Base-by-base conservation (phyloP, 768 basidiomycete species). In the Tricholomella constricta region DNA sequence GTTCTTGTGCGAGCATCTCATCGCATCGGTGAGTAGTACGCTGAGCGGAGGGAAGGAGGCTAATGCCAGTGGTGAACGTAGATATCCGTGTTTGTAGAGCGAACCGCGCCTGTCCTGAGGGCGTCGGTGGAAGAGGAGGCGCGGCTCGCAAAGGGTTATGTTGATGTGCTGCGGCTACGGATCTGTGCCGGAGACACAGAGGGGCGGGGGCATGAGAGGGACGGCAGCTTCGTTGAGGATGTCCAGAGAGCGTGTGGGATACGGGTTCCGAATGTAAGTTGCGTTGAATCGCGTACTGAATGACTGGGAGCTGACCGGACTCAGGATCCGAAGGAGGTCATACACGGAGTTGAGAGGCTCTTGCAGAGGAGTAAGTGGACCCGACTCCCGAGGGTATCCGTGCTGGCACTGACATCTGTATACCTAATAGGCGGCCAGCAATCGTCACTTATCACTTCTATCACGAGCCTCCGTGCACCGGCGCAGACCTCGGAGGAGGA, bases 1-100 rank as follows among this genome's bases (percentile, higher is more conserved):
- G 10, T 66, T 60, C 58, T 42, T 65, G 37, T 68, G 65, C 49
- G 64, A 68, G 35, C 61, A 65, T 25, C 58, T 64, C 15, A 63
- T 65, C 38, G 55, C 63, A 32, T 54, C 65, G 35, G 67, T 64
- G 29, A 35, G 66, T 32, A 4, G 20, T 15, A 32, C 17, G 15
- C n/a, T n/a, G n/a, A n/a, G n/a, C n/a, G n/a, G n/a, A n/a, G n/a
- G n/a, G n/a, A n/a, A n/a, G n/a, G n/a, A n/a, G n/a, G n/a, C n/a
- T n/a, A n/a, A n/a, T n/a, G n/a, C n/a, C n/a, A n/a, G n/a, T n/a
- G n/a, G n/a, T n/a, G 25, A 6, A 38, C 32, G 8, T 37, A 69
- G 67, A 64, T 69, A 37, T 56, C 60, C 1, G 56, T 61, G 12
- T 69, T 69, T 49, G 44, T 60, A 6, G 51, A 58, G 11, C 52